Percentiles rank a stretch among this genome's conserved stretches.
phyloP scores from a whole-genome alignment of 768 basidiomycete species.

The Pisolithus albus region DNA sequence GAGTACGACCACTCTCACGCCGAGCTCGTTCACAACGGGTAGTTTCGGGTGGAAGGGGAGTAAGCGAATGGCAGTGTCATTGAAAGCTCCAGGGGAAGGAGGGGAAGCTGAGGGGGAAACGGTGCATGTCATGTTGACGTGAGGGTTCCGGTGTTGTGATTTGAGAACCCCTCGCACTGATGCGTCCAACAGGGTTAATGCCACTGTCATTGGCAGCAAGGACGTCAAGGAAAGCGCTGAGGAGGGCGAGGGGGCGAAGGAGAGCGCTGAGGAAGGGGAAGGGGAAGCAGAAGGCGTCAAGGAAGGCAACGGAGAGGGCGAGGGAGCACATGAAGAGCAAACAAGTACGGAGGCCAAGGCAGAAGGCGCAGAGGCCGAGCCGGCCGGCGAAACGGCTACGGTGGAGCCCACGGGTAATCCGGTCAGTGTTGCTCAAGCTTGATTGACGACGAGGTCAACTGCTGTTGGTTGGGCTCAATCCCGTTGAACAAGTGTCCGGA shows the following conservation, averaged over 20 bases:
- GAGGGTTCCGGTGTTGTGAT: conserved; percentile 26
- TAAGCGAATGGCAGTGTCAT: conserved; percentile 59
- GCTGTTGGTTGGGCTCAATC: no score
- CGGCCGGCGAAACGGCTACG: conserved; percentile 6
- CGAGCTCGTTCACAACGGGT: conserved; percentile 62
- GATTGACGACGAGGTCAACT: background rate
- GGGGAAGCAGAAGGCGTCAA: conserved; percentile 18
- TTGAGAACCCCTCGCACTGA: background rate
- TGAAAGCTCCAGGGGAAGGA: conserved; percentile 40
- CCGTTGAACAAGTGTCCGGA: background rate
- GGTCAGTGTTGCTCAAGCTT: background rate
- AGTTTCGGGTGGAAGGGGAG: conserved; percentile 83
- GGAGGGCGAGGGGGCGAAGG: conserved; percentile 27
- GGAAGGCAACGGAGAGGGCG: conserved; percentile 22
- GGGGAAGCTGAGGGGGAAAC: conserved; percentile 50
- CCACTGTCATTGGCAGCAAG: conserved; percentile 69
- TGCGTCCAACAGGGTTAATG: conserved; percentile 54
- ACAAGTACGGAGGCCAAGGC: conserved; percentile 14
- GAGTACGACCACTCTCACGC: conserved; percentile 46
- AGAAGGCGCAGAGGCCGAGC: conserved; percentile 15
- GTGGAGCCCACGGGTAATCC: conserved; percentile 4
- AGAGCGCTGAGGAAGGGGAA: conserved; percentile 18
- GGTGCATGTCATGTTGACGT: conserved; percentile 72
- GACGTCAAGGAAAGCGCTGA: conserved; percentile 35
- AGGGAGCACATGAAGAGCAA: conserved; percentile 20